A percentile compares a stretch with the other conserved stretches of the same genome.
Evolutionary conservation across 257 asterid genomes (phyloP).

Genomic region (Solanum habrochaites): DNA sequence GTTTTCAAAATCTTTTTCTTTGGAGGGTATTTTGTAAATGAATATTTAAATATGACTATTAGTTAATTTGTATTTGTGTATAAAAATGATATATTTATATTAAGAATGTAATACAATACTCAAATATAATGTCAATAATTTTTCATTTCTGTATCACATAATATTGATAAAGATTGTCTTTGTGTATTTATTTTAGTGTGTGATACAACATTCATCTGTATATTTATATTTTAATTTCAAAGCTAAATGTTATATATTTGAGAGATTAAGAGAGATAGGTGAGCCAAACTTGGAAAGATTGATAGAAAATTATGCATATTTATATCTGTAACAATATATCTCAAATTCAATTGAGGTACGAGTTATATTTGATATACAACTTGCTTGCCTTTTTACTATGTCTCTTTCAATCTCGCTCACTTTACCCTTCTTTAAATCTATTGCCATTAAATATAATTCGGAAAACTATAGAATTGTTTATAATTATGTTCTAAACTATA

Average conservation of each 20-base stretch:
- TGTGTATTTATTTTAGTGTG: background rate
- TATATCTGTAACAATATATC: background rate
- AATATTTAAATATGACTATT: too few relatives aligned
- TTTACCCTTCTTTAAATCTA: too few relatives aligned
- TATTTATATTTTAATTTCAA: background rate
- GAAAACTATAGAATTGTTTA: too few relatives aligned
- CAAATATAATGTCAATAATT: background rate
- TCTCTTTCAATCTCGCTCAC: background rate
- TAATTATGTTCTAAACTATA: too few relatives aligned
- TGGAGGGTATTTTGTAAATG: background rate
- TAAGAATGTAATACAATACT: background rate
- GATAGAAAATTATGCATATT: background rate
- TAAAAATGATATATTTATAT: too few relatives aligned
- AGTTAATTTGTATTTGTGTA: background rate
- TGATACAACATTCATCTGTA: background rate
- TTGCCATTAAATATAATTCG: too few relatives aligned
- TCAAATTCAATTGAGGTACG: background rate
- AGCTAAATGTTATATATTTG: background rate
- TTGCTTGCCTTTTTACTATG: background rate
- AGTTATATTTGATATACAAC: background rate
- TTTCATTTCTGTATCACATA: background rate
- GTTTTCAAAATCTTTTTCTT: background rate
- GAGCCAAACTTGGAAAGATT: background rate
- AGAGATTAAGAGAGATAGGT: too few relatives aligned
- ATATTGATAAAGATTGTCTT: background rate